Base-by-base conservation (phyloP, 2,329 filamentous ascomycete species). In the Arthroderma sp. region DNA sequence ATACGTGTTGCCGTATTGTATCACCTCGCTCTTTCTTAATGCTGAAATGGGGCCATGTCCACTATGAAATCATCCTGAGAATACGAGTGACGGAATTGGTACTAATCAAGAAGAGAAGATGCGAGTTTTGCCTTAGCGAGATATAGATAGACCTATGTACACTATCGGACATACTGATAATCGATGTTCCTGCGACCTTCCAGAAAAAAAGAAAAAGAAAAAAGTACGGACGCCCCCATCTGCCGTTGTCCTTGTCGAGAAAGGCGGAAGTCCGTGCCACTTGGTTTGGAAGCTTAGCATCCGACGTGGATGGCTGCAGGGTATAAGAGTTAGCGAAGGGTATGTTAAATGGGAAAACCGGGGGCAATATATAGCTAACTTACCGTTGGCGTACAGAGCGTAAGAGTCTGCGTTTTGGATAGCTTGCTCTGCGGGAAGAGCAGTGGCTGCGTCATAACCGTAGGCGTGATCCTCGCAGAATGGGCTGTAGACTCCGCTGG, bases 371-470 rank as follows among this genome's bases (percentile, higher is more conserved):
- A 7, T 6, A 29, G 32, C 15, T 34, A 36, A 55, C 56, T 48
- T 50, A 60, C 60, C 70, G 51, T 75, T 73, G 15, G 73, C 69
- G 52, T 69, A 75, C 29, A 75, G 59, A 5, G 71, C 69, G 54
- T 69, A 81, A 0, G 71, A 74, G 56, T 83, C 80, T n/a, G 80
- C 80, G 50, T 83, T 80, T 53, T 70, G 66, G 6, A 82, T 55
- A 41, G 78, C 77, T 54, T 74, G 60, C 3, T 58, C 53, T 0
- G 66, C 66, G 4, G 61, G 66, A 50, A 83, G 58, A 4, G 61
- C 55, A 3, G 57, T 66, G 5, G 62, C 58, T 42, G 68, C 68
- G 4, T 66, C 58, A 53, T 80, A 82, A 29, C 75, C 77, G 51
- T 76, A 77, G 28, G 66, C 72, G 43, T 72, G 64, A 55, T 83